Percentiles rank a stretch among this genome's conserved stretches.
These are phyloP conservation scores for Monosporozyma siamensis DNA, from an alignment of 805 yeast genomes.

Conservation along the genomic window DNA sequence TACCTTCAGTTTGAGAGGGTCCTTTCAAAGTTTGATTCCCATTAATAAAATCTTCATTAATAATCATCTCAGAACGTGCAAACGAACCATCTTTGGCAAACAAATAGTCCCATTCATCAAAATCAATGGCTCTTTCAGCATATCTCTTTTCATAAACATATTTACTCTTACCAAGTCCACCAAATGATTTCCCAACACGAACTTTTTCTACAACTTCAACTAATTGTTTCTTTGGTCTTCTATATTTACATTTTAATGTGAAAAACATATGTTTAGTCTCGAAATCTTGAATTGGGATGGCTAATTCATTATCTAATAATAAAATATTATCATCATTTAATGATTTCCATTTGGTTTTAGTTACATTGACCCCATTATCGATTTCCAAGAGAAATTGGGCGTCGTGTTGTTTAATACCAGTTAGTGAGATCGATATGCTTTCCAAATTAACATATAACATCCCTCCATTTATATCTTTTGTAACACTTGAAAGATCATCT, in stretches of 20 bases:
- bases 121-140: constrained; percentile 39
- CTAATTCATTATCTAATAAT: constrained; percentile 65
- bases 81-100: constrained; percentile 86
- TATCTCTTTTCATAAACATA: constrained; percentile 35
- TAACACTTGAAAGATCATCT: too few species aligned
- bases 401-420: constrained; percentile 37
- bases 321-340: constrained; percentile 25
- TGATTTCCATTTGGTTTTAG: constrained; percentile 47
- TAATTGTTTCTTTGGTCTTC: constrained; percentile 36
- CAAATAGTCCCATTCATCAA: constrained; percentile 51
- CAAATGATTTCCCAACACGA: constrained; percentile 33
- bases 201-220: constrained; percentile 54
- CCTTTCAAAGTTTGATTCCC: constrained; percentile 8
- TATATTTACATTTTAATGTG: constrained; percentile 61
- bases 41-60: constrained; percentile 14
- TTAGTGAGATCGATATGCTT: constrained; percentile 39
- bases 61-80: constrained; percentile 60
- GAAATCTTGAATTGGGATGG: constrained; percentile 33
- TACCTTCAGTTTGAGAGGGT: constrained; percentile 5
- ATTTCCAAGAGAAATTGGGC: constrained; percentile 43
- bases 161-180: constrained; percentile 28
- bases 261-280: constrained; percentile 47
- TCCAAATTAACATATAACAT: constrained; percentile 44
- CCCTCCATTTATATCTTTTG: constrained; percentile 34
- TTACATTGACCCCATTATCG: constrained; percentile 77